These are phyloP conservation scores for Ceratocystis diversiconidia DNA, from an alignment of 2,329 filamentous ascomycete genomes.

Conservation along the genomic window DNA sequence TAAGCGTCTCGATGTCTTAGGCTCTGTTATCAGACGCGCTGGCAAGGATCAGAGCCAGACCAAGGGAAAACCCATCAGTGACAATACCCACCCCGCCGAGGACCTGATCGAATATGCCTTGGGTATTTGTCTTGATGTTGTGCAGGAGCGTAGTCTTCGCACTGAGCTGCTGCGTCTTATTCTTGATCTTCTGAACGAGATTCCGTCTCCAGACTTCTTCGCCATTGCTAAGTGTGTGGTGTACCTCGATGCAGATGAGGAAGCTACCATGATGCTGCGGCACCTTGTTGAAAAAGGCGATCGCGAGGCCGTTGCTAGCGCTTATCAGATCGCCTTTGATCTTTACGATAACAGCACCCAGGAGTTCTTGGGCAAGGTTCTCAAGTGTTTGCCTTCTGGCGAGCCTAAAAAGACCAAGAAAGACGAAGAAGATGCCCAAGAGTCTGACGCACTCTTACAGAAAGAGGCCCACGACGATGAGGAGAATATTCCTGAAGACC, in stretches of 20 bases:
- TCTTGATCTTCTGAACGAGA: slow-evolving; percentile 86
- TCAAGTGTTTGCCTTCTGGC: slow-evolving; percentile 56
- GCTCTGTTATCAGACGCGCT: slow-evolving; percentile 75
- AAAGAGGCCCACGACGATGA: slow-evolving; percentile 43
- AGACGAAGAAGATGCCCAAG: slow-evolving; percentile 31
- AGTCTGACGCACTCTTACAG: slow-evolving; percentile 36
- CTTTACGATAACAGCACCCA: slow-evolving; percentile 97
- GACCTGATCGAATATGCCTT: slow-evolving; percentile 95
- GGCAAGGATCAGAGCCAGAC: slow-evolving; percentile 60
- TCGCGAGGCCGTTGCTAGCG: slow-evolving; percentile 62
- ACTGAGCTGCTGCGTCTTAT: slow-evolving; percentile 77
- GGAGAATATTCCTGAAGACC: slow-evolving; percentile 35
- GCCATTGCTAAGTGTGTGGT: slow-evolving; percentile 96
- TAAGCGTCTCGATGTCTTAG: slow-evolving; percentile 76
- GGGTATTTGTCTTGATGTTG: slow-evolving; percentile 92
- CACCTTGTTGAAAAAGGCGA: slow-evolving; percentile 71
- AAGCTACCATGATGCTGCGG: slow-evolving; percentile 74
- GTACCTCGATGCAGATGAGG: slow-evolving; percentile 80
- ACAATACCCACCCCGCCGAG: slow-evolving; percentile 51
- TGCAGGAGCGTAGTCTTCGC: slow-evolving; percentile 80
- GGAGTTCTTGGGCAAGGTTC: slow-evolving; percentile 84
- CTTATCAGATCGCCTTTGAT: slow-evolving; percentile 96
- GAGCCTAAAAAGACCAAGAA: slow-evolving; percentile 30
- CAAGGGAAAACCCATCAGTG: slow-evolving; percentile 41
- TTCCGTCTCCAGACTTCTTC: slow-evolving; percentile 89